Evolutionary conservation across 1,284 basidiomycete species (phyloP), one percentile per base, ranked within the genome.

Genomic region (Neonothopanus nambi): DNA sequence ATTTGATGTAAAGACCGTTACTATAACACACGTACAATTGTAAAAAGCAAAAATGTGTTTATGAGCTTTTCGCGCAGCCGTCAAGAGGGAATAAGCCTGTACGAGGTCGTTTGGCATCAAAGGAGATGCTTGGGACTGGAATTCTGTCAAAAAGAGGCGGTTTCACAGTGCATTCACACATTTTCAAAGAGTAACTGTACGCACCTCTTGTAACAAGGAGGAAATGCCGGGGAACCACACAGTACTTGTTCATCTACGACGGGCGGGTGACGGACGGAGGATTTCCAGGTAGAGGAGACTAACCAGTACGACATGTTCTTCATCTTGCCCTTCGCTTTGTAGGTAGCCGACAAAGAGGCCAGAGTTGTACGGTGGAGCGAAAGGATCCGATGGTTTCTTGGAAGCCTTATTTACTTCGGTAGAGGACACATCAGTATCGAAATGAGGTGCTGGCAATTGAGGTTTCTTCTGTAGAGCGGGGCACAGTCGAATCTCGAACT

Each of bases 401-500:
- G 61, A 61, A 26, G 65, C 58, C 28, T 63, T 40, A 48, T 62
- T 60, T 18, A 62, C 59, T 21, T 70, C 66, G 18, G 64, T 57
- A 11, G 60, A 54, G 48, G 45, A 57, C 1, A 54, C 63, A 5
- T 64, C 59, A 12, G n/a, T 35, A 21, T 72, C 67, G 59, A 81
- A 76, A 57, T 78, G 72, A 24, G 78, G 74, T 5, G 74, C 69
- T 13, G 79, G 77, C 3, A 77, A 68, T n/a, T 63, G 61, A 2
- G 84, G 81, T 67, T 95, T 95, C 59, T 88, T 78, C 64, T 87
- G 84, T 36, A 95, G 72, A 0, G 91, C 89, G 18, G 91, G 89
- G 63, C 93, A 95, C 18, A 91, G 67, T 54, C 87, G 78, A 53
- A 95, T 80, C 68, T 93, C 80, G 69, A 90, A 94, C 93, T 95